Percentiles rank a stretch among this genome's conserved stretches.
Conservation (phyloP, 2,329 filamentous ascomycete species). For the Neofusicoccum ribis region DNA sequence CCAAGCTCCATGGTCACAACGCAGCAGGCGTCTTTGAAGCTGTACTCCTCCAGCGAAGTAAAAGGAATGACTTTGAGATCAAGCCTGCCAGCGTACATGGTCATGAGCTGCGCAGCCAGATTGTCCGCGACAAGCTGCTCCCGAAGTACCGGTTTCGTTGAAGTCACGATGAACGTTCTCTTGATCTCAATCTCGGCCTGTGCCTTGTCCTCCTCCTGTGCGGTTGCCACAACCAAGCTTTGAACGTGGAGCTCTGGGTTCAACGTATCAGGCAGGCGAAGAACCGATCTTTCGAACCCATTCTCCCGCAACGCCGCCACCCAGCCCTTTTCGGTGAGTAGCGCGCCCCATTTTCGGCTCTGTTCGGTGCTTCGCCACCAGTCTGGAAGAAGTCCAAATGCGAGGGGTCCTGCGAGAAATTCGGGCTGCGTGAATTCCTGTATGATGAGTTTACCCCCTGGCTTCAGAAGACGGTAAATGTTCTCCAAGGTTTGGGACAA, state of each 20-base stretch:
- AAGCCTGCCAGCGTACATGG: constrained; percentile 21
- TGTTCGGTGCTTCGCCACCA: constrained; percentile 22
- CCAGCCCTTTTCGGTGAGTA: constrained; percentile 6
- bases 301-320: not conserved
- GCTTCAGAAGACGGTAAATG: constrained; percentile 27
- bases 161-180: constrained; percentile 10
- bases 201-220: not conserved
- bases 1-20: not conserved
- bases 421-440: constrained; percentile 16
- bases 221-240: constrained; percentile 3
- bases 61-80: constrained; percentile 2
- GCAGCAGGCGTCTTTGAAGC: not conserved
- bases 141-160: not conserved
- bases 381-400: constrained; percentile 5
- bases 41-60: not conserved
- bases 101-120: constrained; percentile 11
- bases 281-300: not conserved
- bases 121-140: constrained; percentile 14
- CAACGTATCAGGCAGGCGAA: constrained; percentile 2
- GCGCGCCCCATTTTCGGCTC: not conserved
- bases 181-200: not conserved
- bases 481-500: constrained; percentile 23
- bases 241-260: constrained; percentile 7
- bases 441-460: constrained; percentile 47
- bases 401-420: not conserved